Evolutionary conservation across 2,329 filamentous ascomycete species (phyloP), one percentile per base, ranked within the genome.

Genomic region (Exophiala spinifera): DNA sequence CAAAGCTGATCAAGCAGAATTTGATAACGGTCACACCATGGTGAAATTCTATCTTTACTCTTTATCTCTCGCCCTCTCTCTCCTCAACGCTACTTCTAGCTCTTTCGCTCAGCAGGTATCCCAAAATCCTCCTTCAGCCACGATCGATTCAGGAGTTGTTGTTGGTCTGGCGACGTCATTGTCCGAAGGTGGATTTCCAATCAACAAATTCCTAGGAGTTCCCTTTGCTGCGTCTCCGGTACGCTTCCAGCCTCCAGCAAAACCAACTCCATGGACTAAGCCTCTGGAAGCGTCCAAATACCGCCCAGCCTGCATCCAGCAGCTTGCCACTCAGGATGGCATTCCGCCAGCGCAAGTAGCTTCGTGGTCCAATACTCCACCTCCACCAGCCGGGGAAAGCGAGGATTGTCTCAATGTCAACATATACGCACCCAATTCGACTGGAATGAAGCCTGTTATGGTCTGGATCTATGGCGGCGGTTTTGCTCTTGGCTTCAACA

Each of bases 401-500:
- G 69, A 75, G 53, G 71, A 75, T 49, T 75, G 73, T 47, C 55
- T 75, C 5, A 73, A 68, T 3, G 63, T 68, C 3, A 75, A 75
- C 48, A 53, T 75, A 8, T 74, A 73, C 47, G 65, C 70, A 39
- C 64, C 72, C 28, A 78, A 55, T 57, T 60, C 20, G 46, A 21
- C 7, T 28, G 28, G 40, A 5, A 48, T 4, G 4, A 55, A 56
- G 31, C 69, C 72, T 0, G 71, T 74, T 3, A 68, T 71, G 3
- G 61, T 74, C 4, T 75, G 74, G 56, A 58, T 75, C 1, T 72
- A 74, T 48, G 36, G 70, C 46, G 67, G 72, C 34, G 69, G 69
- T 1, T 64, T 65, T 8, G 28, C 23, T 1, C 43, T 54, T 17
- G 52, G n/a, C n/a, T n/a, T n/a, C n/a, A n/a, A n/a, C n/a, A n/a